Percentiles rank a stretch among this genome's conserved stretches.
phyloP scores from a whole-genome alignment of 2,329 filamentous ascomycete species.

The Fusarium musae region DNA sequence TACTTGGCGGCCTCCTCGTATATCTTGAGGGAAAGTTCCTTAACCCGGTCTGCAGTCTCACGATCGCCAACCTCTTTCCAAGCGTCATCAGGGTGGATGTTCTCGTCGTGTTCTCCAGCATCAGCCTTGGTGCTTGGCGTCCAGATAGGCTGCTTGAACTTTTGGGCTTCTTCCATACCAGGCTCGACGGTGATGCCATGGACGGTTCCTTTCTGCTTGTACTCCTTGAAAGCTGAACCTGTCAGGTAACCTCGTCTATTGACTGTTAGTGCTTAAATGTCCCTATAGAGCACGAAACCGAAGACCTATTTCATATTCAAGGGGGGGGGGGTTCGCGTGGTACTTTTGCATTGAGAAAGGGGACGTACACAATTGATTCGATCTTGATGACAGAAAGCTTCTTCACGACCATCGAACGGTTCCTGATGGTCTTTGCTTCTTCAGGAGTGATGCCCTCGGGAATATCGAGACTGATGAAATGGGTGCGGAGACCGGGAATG shows the following conservation, averaged over 20 bases:
- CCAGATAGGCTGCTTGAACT: constrained; percentile 70
- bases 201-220: constrained; percentile 75
- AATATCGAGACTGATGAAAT: constrained; percentile 61
- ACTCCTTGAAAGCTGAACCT: constrained; percentile 83
- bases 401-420: constrained; percentile 81
- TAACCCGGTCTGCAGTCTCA: constrained; percentile 44
- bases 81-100: constrained; percentile 79
- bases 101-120: constrained; percentile 81
- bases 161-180: constrained; percentile 75
- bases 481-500: constrained; percentile 61
- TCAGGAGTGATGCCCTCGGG: constrained; percentile 56
- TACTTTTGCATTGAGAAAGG: neutral
- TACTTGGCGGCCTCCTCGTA: constrained; percentile 43
- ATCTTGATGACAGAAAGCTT: constrained; percentile 80
- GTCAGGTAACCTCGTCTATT: constrained; percentile 79
- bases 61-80: constrained; percentile 50
- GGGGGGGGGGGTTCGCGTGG: neutral
- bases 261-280: neutral
- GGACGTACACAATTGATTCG: constrained; percentile 38
- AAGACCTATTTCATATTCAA: neutral
- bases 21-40: constrained; percentile 42
- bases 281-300: neutral
- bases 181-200: constrained; percentile 75
- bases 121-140: constrained; percentile 90
- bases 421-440: constrained; percentile 60